Evolutionary conservation across 371 early-diverging fungal genomes (phyloP).

Genomic region (Apophysomyces variabilis): DNA sequence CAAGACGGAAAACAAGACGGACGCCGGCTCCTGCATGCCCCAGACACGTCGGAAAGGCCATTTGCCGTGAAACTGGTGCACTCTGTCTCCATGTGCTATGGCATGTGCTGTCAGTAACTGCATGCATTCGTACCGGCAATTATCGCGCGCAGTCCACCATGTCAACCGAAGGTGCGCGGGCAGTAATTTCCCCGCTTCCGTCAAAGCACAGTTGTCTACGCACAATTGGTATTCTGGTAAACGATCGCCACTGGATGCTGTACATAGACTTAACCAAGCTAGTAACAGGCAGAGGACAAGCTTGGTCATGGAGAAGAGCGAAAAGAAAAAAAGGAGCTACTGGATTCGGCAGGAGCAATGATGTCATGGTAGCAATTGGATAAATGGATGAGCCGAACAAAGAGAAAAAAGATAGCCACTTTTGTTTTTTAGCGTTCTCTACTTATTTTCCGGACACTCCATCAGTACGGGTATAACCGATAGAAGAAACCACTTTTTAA

Average conservation of each 20-base stretch:
- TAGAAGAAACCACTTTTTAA: no score
- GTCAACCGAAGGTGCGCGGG: neutral
- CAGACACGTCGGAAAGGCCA: slow-evolving; percentile 92
- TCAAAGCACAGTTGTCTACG: neutral
- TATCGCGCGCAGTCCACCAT: slow-evolving; percentile 28
- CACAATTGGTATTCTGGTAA: neutral
- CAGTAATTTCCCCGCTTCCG: neutral
- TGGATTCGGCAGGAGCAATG: no score
- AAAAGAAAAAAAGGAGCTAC: neutral
- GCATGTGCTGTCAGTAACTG: slow-evolving; percentile 58
- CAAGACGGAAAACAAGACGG: slow-evolving; percentile 86
- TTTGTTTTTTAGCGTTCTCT: no score
- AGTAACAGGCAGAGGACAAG: neutral
- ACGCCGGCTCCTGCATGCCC: slow-evolving; percentile 95
- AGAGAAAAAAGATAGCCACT: no score
- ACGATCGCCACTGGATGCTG: slow-evolving; percentile 1
- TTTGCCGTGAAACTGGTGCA: neutral
- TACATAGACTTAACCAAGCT: neutral
- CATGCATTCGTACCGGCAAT: slow-evolving; percentile 90
- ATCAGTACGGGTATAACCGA: no score
- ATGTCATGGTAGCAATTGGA: no score
- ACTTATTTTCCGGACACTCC: no score
- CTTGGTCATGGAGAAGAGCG: neutral
- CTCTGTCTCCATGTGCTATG: slow-evolving; percentile 18
- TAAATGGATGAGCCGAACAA: no score